phyloP scores from a whole-genome alignment of 202 grass and related monocot species.

The Carex arenaria region DNA sequence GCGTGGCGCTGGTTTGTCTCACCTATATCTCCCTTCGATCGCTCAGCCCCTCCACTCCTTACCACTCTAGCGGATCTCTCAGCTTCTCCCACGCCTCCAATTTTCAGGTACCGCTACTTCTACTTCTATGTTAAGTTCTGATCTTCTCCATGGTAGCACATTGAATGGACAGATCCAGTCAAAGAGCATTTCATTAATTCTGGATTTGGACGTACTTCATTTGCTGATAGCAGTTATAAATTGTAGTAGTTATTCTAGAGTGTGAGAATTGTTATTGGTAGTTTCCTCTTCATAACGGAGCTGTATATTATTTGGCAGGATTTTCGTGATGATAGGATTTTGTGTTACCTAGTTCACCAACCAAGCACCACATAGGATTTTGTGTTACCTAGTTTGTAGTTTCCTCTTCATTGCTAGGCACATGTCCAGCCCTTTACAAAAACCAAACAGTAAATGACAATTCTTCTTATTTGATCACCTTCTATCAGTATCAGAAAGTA shows the following conservation, averaged over 20 bases:
- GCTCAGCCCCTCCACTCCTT: neutral
- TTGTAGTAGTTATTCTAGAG: neutral
- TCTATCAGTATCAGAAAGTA: neutral
- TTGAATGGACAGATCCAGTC: neutral
- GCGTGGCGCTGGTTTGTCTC: neutral
- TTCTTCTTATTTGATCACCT: neutral
- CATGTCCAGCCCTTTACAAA: neutral
- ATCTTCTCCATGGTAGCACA: neutral
- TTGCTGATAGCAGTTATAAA: neutral
- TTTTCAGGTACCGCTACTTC: neutral
- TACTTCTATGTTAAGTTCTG: neutral
- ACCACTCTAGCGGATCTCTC: neutral
- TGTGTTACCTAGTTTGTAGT: neutral
- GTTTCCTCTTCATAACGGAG: neutral
- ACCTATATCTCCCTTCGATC: conserved; percentile 19
- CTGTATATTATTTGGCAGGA: neutral
- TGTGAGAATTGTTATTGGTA: neutral
- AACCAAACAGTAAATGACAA: neutral
- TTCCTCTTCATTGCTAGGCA: neutral
- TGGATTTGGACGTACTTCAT: neutral
- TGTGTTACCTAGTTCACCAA: no score
- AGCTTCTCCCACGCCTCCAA: neutral
- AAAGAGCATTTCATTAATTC: neutral
- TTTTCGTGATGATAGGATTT: neutral
- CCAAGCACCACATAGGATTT: no score